Evolutionary conservation across 176 grass and related monocot species (phyloP), one percentile per base, ranked within the genome.

Genomic region (Oryza longistaminata): DNA sequence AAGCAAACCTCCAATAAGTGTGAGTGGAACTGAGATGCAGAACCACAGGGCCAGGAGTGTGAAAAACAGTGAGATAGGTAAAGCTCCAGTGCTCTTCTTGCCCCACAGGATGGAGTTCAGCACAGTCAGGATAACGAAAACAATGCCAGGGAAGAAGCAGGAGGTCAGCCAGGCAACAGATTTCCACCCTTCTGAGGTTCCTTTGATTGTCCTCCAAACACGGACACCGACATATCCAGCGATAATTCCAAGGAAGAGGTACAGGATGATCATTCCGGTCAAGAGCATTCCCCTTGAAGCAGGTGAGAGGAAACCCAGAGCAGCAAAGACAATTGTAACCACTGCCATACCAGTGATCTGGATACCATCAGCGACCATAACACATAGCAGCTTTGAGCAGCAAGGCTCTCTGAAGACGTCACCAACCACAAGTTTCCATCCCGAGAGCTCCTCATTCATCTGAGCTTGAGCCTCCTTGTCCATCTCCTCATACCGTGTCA

Each of bases 271-370:
- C 90, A 95, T 95, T 83, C 93, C 93, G 1, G 93, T 95, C 75
- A 95, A 82, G 70, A 95, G 93, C 93, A 95, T 95, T 88, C 93
- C 93, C 82, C 93, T 90, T 14, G 88, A 90, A 85, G 93, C 93
- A 81, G 90, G 93, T 49, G 93, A 93, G 66, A 95, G 74, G 66
- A 95, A 74, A 45, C 93, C 93, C 22, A 95, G 90, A 74, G 93
- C 90, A 35, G 93, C 86, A 87, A 95, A 95, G 27, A 95, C 62
- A 69, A 95, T 90, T 76, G 93, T 95, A 60, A 95, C 93, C 49
- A 93, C 79, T 44, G 93, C 90, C 93, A 95, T 95, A 58, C 93
- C 93, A 0, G 86, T 78, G 71, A 95, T 95, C 88, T 95, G 93
- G 87, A 92, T 86, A 66, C 93, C 93, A n/a, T 95, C 87, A 70